Evolutionary conservation across 2,329 filamentous ascomycete genomes (phyloP).

Genomic region (Xenoacremonium recifei): DNA sequence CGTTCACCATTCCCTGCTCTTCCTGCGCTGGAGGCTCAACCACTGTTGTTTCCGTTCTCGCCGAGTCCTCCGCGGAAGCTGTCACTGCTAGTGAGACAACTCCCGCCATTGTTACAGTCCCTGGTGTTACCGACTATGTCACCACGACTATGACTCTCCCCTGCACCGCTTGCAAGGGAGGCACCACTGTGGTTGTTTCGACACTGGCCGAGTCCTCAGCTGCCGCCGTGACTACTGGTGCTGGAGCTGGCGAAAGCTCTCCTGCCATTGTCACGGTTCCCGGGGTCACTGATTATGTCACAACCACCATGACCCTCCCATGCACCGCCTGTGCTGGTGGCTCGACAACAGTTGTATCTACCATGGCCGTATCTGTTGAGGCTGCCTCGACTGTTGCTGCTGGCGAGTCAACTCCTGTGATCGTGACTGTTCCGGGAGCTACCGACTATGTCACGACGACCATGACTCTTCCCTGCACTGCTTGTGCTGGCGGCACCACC

Average conservation of each 20-base stretch:
- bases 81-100: slow-evolving; percentile 12
- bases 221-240: slow-evolving; percentile 12
- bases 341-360: neutral
- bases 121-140: too few species aligned
- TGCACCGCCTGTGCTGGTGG: neutral
- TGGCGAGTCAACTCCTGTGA: too few species aligned
- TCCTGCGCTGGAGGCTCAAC: neutral
- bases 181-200: neutral
- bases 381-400: neutral
- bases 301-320: slow-evolving; percentile 5
- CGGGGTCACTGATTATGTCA: slow-evolving; percentile 2
- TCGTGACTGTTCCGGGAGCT: too few species aligned
- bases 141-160: neutral
- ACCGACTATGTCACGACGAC: too few species aligned
- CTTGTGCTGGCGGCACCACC: neutral
- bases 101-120: too few species aligned
- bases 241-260: slow-evolving; percentile 8
- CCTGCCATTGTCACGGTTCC: slow-evolving; percentile 4
- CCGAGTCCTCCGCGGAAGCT: slow-evolving; percentile 1
- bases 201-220: neutral
- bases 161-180: neutral
- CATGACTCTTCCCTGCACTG: neutral
- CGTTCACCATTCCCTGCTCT: neutral
- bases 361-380: neutral
- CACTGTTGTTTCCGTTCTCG: neutral